These are phyloP conservation scores for Backusella tarrabulga DNA, from an alignment of 192 early-diverging fungal species.

Conservation along the genomic window DNA sequence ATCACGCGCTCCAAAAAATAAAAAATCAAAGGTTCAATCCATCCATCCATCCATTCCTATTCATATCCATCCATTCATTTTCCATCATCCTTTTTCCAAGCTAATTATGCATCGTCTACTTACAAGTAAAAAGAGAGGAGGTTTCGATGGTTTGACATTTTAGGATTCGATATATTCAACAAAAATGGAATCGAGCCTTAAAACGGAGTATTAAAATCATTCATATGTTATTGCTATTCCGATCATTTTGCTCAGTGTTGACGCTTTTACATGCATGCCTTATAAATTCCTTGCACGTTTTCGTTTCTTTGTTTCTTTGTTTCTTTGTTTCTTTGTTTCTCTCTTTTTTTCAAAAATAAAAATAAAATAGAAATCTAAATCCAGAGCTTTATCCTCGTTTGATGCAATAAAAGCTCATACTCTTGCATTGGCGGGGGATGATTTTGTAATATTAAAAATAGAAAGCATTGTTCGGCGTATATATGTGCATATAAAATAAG, in stretches of 20 bases:
- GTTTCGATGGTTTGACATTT: slow-evolving; percentile 2
- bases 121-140: slow-evolving; percentile 21
- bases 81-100: background rate
- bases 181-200: background rate
- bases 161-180: background rate
- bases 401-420: no score
- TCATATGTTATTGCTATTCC: background rate
- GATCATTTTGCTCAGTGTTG: no score
- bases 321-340: background rate
- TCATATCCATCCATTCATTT: background rate
- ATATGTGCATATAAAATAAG: no score
- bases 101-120: background rate
- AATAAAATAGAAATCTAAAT: no score
- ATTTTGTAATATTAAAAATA: no score
- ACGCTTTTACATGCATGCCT: no score
- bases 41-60: background rate
- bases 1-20: background rate
- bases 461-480: no score
- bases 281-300: no score
- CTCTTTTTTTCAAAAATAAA: no score
- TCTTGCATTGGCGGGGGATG: no score
- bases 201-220: background rate
- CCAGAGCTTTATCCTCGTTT: no score
- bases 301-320: background rate
- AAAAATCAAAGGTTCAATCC: background rate